phyloP scores from a whole-genome alignment of 331 rosid genomes.

The Stylosanthes scabra region DNA sequence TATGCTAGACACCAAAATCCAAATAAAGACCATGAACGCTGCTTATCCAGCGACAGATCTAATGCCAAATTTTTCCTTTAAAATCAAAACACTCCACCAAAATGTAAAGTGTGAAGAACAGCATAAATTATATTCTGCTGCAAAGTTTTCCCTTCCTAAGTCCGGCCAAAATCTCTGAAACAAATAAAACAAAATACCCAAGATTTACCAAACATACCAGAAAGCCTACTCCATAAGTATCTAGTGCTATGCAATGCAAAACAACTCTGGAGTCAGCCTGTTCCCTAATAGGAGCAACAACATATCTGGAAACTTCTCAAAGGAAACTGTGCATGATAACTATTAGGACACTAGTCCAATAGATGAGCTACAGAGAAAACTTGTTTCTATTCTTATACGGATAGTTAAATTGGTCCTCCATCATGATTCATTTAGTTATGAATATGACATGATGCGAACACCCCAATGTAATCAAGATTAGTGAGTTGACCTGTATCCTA shows the following conservation, averaged over 20 bases:
- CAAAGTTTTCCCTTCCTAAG: constrained; percentile 3
- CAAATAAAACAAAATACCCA: not conserved
- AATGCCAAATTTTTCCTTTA: constrained; percentile 3
- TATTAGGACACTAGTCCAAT: constrained; percentile 16
- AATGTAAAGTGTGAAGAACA: constrained; percentile 7
- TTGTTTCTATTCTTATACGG: not conserved
- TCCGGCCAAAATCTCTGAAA: no score
- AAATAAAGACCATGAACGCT: constrained; percentile 8
- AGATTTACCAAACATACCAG: constrained; percentile 13
- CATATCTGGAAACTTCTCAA: not conserved
- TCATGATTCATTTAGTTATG: not conserved
- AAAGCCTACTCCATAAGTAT: not conserved
- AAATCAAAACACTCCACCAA: constrained; percentile 4
- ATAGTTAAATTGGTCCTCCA: not conserved
- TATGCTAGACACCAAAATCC: constrained; percentile 5
- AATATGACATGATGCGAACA: not conserved
- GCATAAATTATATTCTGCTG: not conserved
- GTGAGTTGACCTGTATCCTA: constrained; percentile 20
- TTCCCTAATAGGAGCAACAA: not conserved
- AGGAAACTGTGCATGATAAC: constrained; percentile 9
- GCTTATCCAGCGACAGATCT: not conserved
- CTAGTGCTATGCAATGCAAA: constrained; percentile 8
- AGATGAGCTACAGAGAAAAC: not conserved
- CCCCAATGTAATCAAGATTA: not conserved
- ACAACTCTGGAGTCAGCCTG: not conserved